Percentiles rank a stretch among this genome's conserved stretches.
Evolutionary conservation across 2,329 filamentous ascomycete genomes (phyloP).

Genomic region (Geosmithia morbida): DNA sequence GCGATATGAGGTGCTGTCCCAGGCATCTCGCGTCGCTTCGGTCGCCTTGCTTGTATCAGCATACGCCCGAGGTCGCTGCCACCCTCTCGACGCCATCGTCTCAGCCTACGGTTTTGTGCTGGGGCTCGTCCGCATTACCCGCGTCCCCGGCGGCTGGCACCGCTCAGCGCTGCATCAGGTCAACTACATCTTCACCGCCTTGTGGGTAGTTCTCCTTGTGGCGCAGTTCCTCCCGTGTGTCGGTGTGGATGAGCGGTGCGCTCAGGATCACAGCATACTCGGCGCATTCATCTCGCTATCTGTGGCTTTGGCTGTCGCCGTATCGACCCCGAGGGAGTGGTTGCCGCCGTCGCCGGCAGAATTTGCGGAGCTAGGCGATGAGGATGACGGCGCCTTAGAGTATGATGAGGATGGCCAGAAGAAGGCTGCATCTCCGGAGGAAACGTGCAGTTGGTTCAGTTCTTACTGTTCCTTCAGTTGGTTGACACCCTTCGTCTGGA

Average conservation of each 20-base stretch:
- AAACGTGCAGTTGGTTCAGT: constrained; percentile 37
- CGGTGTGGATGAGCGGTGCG: constrained; percentile 17
- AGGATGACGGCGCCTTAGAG: constrained; percentile 9
- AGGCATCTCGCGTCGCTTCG: constrained; percentile 22
- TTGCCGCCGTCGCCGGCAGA: constrained; percentile 24
- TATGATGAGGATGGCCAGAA: not conserved
- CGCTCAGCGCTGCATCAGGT: constrained; percentile 31
- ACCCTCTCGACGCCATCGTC: constrained; percentile 20
- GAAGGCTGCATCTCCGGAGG: constrained; percentile 28
- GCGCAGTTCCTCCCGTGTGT: constrained; percentile 28
- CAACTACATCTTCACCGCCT: constrained; percentile 26
- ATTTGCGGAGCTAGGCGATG: constrained; percentile 2
- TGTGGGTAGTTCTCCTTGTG: constrained; percentile 18
- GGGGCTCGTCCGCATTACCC: constrained; percentile 25
- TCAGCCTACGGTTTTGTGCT: constrained; percentile 26
- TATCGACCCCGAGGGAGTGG: constrained; percentile 35
- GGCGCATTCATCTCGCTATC: constrained; percentile 20
- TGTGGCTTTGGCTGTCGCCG: constrained; percentile 22
- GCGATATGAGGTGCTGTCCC: constrained; percentile 26
- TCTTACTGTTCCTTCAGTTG: constrained; percentile 37
- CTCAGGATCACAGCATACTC: constrained; percentile 14
- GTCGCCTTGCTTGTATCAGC: constrained; percentile 23
- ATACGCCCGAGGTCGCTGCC: constrained; percentile 15
- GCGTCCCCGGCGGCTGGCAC: constrained; percentile 25
- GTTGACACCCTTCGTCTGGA: constrained; percentile 33